Evolutionary conservation across 352 stramenopile species (phyloP).

Genomic region (Albugo candida): DNA sequence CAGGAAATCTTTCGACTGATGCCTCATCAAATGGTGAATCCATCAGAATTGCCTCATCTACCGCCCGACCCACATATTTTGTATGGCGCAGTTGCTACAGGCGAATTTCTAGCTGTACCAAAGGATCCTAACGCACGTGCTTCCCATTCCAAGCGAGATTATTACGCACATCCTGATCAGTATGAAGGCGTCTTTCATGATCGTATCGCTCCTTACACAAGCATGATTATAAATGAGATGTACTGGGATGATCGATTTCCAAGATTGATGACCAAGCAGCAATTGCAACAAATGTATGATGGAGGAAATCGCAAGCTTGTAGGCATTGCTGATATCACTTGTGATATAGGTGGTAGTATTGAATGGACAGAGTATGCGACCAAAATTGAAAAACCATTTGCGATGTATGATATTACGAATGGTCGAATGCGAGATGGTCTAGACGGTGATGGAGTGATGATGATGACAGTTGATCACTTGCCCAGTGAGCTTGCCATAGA

Average conservation of each 20-base stretch:
- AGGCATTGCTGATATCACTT: slow-evolving; percentile 89
- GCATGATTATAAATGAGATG: slow-evolving; percentile 90
- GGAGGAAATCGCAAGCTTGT: slow-evolving; percentile 68
- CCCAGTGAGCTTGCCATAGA: slow-evolving; percentile 88
- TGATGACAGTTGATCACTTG: slow-evolving; percentile 92
- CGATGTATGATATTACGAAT: slow-evolving; percentile 68
- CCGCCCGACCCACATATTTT: slow-evolving; percentile 40
- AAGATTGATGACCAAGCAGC: slow-evolving; percentile 80
- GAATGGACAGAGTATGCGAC: slow-evolving; percentile 88
- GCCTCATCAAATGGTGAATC: slow-evolving; percentile 86
- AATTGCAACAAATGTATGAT: slow-evolving; percentile 56
- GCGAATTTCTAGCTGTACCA: slow-evolving; percentile 44
- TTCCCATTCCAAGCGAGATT: slow-evolving; percentile 56
- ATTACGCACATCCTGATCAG: slow-evolving; percentile 76
- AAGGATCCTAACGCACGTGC: slow-evolving; percentile 9
- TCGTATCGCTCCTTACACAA: slow-evolving; percentile 75
- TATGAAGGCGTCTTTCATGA: slow-evolving; percentile 86
- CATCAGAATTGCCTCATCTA: slow-evolving; percentile 66
- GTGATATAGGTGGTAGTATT: slow-evolving; percentile 85
- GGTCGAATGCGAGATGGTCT: slow-evolving; percentile 51
- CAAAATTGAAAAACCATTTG: slow-evolving; percentile 89
- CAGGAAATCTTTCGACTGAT: slow-evolving; percentile 89
- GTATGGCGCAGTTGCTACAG: slow-evolving; percentile 64
- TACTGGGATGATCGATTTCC: slow-evolving; percentile 93
- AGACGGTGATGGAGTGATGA: slow-evolving; percentile 68